Conservation (phyloP, 2,329 filamentous ascomycete genomes). For the Colletotrichum sublineola region DNA sequence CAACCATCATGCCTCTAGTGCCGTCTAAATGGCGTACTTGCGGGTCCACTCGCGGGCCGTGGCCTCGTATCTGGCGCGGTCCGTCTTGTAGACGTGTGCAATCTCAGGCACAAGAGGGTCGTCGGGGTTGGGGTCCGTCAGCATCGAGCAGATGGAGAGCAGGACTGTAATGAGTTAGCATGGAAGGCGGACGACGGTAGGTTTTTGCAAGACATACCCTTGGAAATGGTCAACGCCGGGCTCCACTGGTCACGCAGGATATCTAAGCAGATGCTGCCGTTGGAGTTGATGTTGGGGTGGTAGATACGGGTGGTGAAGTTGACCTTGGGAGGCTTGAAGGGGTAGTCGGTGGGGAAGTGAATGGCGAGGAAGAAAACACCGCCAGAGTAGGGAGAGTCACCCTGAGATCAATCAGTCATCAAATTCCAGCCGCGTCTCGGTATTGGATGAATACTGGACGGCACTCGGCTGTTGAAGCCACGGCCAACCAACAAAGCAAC, state of each 20-base stretch:
- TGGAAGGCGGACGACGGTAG: neutral
- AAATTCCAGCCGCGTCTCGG: neutral
- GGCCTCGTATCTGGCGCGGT: slow-evolving; percentile 94
- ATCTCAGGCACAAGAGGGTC: slow-evolving; percentile 99
- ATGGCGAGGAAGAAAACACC: slow-evolving; percentile 99
- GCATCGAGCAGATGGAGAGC: slow-evolving; percentile 99
- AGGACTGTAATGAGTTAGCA: slow-evolving; percentile 73
- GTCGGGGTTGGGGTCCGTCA: slow-evolving; percentile 99
- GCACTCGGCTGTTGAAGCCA: neutral
- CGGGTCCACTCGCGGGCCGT: slow-evolving; percentile 98
- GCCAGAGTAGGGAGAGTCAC: slow-evolving; percentile 96
- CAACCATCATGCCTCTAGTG: slow-evolving; percentile 40
- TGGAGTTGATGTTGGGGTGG: slow-evolving; percentile 99
- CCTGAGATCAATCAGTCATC: slow-evolving; percentile 60
- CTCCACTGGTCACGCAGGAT: slow-evolving; percentile 99
- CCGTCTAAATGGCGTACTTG: slow-evolving; percentile 91
- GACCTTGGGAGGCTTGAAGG: slow-evolving; percentile 99
- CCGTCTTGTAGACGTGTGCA: slow-evolving; percentile 99
- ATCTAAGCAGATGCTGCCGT: slow-evolving; percentile 98
- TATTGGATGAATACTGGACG: neutral
- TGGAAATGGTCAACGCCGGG: slow-evolving; percentile 96
- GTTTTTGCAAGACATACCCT: slow-evolving; percentile 72
- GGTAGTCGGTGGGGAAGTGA: slow-evolving; percentile 99
- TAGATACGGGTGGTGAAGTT: slow-evolving; percentile 99
- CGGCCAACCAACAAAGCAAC: neutral